Percentiles rank a stretch among this genome's conserved stretches.
These are phyloP conservation scores for Fomitopsis serialis DNA, from an alignment of 768 basidiomycete species.

Conservation along the genomic window DNA sequence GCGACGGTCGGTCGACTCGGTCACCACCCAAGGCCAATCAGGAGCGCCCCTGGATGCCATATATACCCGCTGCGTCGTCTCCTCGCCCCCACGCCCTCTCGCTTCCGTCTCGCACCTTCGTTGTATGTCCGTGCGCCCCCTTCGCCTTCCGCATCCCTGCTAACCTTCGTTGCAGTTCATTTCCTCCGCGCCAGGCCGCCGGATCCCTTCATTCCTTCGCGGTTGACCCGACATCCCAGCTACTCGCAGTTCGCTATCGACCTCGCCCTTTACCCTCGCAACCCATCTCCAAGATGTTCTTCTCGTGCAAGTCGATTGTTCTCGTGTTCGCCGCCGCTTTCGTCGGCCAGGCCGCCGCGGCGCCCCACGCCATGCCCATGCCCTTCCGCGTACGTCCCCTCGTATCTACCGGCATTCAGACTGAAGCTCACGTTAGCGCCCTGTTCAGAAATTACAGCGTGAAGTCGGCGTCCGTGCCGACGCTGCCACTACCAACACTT, in stretches of 20 bases:
- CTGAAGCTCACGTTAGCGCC: not conserved
- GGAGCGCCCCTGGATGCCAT: slow-evolving; percentile 7
- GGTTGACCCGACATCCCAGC: slow-evolving; percentile 22
- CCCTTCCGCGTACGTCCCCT: slow-evolving; percentile 29
- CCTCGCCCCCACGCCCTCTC: slow-evolving; percentile 3
- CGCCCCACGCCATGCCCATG: slow-evolving; percentile 33
- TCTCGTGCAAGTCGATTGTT: slow-evolving; percentile 32
- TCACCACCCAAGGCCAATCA: not conserved
- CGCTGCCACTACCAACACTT: slow-evolving; percentile 13
- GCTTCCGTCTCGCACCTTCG: slow-evolving; percentile 17
- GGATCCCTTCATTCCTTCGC: slow-evolving; percentile 23
- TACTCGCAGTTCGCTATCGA: slow-evolving; percentile 11
- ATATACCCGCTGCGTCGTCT: slow-evolving; percentile 10
- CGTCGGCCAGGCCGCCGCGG: slow-evolving; percentile 36
- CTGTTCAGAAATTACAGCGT: slow-evolving; percentile 8
- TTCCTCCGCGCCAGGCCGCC: slow-evolving; percentile 26
- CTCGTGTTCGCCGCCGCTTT: slow-evolving; percentile 37
- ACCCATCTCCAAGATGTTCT: slow-evolving; percentile 37
- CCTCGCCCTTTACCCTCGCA: slow-evolving; percentile 18
- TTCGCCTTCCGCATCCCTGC: not conserved
- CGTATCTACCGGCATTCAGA: not conserved
- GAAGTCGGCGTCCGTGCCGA: slow-evolving; percentile 27
- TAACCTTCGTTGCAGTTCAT: slow-evolving; percentile 8
- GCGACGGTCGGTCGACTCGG: not conserved
- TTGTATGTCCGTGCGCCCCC: slow-evolving; percentile 9